Evolutionary conservation across 352 stramenopile genomes (phyloP), one percentile per base, ranked within the genome.

Genomic region (Phytophthora crassamura): DNA sequence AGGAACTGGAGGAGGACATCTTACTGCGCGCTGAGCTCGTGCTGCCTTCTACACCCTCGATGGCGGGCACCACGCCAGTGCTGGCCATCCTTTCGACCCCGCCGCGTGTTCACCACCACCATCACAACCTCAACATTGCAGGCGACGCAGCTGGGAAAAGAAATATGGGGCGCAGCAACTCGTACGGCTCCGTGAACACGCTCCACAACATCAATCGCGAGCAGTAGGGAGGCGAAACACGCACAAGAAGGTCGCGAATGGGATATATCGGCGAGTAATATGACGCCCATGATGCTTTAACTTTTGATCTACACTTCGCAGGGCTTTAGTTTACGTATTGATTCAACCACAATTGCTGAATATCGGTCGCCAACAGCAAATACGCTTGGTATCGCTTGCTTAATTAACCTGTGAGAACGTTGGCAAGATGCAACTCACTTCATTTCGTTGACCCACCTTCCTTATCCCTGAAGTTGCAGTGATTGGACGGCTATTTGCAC

Each of bases 1-100:
- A 50, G 11, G 83, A 94, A 52, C 74, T 91, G 64, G 65, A 80
- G 39, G 78, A 88, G 41, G 83, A 94, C 45, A 79, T 93, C 7
- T 57, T 72, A 38, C 52, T 89, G 64, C 80, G 82, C 12, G 80
- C 74, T 12, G 85, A 80, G 46, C 81, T 86, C 43, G 77, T 89
- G 50, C 55, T 80, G 28, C 77, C 81, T 8, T 79, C 82, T 41
- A 91, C 85, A 36, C 80, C 81, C 14, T 85, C 76, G 16, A 88
- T 89, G 72, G 84, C 80, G 4, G 74, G 75, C 20, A 69, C 69
- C 41, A 87, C 76, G 38, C 84, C 81, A 1, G 74, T 90, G 11
- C 54, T 89, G 34, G 84, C 81, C 7, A 84, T 78, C 47, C 67
- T 91, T 38, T 82, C 75, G 42, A 89, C 80, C 10, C 75, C 84